phyloP scores from a whole-genome alignment of 2,329 filamentous ascomycete species.

The Colletotrichum sp. region DNA sequence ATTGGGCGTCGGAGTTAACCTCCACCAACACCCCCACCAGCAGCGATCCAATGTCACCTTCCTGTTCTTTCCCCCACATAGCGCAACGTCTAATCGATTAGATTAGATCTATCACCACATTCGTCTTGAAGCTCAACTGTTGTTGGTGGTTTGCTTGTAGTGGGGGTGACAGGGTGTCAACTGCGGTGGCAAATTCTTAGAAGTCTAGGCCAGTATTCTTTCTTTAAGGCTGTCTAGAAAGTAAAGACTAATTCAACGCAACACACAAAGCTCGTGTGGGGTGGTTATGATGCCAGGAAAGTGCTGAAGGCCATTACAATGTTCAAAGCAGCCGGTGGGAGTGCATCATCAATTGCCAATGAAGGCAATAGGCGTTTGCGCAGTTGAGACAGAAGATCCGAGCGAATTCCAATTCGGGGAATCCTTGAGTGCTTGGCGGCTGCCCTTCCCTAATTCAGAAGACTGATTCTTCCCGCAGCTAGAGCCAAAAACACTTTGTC shows the following conservation, averaged over 20 bases:
- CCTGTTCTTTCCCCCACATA: neutral
- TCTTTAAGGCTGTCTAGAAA: neutral
- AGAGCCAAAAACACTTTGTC: slow-evolving; percentile 19
- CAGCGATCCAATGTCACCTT: neutral
- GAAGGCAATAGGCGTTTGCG: neutral
- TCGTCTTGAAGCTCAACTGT: neutral
- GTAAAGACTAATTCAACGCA: neutral
- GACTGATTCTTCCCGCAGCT: slow-evolving; percentile 43
- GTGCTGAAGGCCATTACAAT: neutral
- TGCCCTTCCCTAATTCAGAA: slow-evolving; percentile 33
- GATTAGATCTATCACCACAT: neutral
- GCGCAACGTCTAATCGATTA: neutral
- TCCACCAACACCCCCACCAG: slow-evolving; percentile 9
- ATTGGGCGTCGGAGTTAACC: neutral
- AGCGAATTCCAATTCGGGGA: neutral
- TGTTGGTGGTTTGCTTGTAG: neutral
- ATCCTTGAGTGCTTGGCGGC: neutral
- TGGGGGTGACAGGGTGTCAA: neutral
- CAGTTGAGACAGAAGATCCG: neutral
- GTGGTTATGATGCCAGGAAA: neutral
- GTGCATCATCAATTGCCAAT: neutral
- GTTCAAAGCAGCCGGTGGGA: neutral
- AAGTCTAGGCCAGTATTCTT: neutral
- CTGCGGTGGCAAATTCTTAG: neutral
- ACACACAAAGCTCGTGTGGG: neutral